Percentiles rank a stretch among this genome's conserved stretches.
phyloP scores from a whole-genome alignment of 75 land plant species.

The Azolla pinnata region DNA sequence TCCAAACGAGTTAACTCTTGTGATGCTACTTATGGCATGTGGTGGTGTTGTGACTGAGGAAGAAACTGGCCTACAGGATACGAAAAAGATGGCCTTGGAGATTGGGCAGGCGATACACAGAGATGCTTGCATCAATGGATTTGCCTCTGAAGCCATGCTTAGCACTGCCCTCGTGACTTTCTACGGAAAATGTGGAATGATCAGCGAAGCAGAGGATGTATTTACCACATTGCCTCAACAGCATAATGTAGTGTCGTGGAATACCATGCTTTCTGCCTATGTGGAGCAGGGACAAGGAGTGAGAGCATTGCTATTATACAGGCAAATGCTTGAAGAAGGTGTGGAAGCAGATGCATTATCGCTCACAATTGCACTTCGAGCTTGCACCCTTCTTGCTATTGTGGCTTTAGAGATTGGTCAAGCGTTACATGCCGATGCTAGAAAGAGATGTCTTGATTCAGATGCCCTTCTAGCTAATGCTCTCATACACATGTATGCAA shows the following conservation, averaged over 20 bases:
- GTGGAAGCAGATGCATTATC: neutral
- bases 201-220: neutral
- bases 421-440: conserved; percentile 1
- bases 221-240: neutral
- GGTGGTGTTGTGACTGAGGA: too few relatives aligned
- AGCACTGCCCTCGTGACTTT: conserved; percentile 10
- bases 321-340: conserved; percentile 2
- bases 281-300: conserved; percentile 4
- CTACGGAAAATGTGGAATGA: conserved; percentile 10
- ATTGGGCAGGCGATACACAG: neutral
- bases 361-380: neutral
- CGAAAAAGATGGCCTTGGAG: conserved; percentile 6
- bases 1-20: too few relatives aligned
- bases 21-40: too few relatives aligned
- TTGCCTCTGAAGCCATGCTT: neutral
- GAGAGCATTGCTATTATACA: neutral
- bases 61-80: neutral
- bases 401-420: neutral
- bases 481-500: conserved; percentile 6
- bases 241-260: conserved; percentile 3
- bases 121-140: neutral
- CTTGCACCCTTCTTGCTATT: neutral
- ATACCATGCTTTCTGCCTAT: conserved; percentile 3
- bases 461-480: neutral
- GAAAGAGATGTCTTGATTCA: neutral